A percentile compares a stretch with the other conserved stretches of the same genome.
Evolutionary conservation across 768 basidiomycete species (phyloP).

Genomic region (Suillus cothurnatus): DNA sequence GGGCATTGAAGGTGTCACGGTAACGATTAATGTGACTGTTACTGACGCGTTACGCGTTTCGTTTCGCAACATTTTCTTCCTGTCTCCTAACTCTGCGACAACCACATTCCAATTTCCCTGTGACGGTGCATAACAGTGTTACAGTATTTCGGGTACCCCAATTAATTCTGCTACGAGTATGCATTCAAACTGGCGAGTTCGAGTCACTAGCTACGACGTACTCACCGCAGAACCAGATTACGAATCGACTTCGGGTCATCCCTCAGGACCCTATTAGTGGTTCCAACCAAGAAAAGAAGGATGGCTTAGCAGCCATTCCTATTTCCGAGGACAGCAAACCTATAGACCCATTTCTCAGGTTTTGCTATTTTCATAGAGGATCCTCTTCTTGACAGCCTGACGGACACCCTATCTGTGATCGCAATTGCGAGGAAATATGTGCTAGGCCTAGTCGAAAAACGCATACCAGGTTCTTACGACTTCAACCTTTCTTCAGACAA

Average conservation of each 20-base stretch:
- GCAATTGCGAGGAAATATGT: constrained; percentile 20
- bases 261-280: constrained; percentile 24
- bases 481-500: constrained; percentile 18
- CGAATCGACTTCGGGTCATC: constrained; percentile 26
- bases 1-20: neutral
- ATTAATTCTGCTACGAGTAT: neutral
- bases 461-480: constrained; percentile 22
- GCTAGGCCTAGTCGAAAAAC: constrained; percentile 17
- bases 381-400: constrained; percentile 18
- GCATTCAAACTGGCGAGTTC: neutral
- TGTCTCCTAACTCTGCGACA: neutral
- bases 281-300: constrained; percentile 14
- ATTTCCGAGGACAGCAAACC: constrained; percentile 24
- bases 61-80: neutral
- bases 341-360: constrained; percentile 27
- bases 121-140: neutral
- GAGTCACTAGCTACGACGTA: neutral
- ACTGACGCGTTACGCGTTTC: neutral
- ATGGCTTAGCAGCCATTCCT: constrained; percentile 24
- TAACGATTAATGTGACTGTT: neutral
- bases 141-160: neutral
- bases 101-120: neutral
- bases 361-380: constrained; percentile 29
- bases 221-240: neutral
- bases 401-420: constrained; percentile 15